Conservation (phyloP, 345 rosid species). For the Heritiera fomes region DNA sequence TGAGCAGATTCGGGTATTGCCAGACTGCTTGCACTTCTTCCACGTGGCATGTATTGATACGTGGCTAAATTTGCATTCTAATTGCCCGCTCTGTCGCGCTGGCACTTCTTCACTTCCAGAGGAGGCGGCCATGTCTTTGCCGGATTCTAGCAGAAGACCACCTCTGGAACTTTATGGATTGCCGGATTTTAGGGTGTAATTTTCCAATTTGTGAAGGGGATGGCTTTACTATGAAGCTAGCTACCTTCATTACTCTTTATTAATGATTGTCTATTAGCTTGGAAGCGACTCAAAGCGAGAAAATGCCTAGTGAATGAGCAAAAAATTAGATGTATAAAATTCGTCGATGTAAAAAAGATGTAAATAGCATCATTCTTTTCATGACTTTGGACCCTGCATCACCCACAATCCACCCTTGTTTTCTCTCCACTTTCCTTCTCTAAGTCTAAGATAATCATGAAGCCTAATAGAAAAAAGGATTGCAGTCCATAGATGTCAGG, state of each 20-base stretch:
- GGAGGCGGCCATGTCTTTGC: constrained; percentile 27
- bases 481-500: too few relatives aligned
- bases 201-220: neutral
- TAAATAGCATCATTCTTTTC: neutral
- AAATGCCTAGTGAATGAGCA: neutral
- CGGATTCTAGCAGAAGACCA: constrained; percentile 18
- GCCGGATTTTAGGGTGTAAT: constrained; percentile 8
- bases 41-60: constrained; percentile 52
- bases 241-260: neutral
- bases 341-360: neutral
- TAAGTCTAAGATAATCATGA: too few relatives aligned
- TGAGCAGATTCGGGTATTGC: constrained; percentile 44
- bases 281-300: constrained; percentile 3
- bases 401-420: neutral
- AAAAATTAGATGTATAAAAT: neutral
- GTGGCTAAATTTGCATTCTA: constrained; percentile 51
- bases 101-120: neutral
- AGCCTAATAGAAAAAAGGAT: too few relatives aligned
- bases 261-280: constrained; percentile 13
- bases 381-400: neutral
- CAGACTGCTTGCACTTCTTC: constrained; percentile 41
- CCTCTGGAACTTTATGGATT: neutral
- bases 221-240: neutral
- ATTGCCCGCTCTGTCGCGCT: constrained; percentile 55
- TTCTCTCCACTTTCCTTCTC: neutral